Evolutionary conservation across 805 yeast genomes (phyloP), one percentile per base, ranked within the genome.

Genomic region (Candida caryicola): DNA sequence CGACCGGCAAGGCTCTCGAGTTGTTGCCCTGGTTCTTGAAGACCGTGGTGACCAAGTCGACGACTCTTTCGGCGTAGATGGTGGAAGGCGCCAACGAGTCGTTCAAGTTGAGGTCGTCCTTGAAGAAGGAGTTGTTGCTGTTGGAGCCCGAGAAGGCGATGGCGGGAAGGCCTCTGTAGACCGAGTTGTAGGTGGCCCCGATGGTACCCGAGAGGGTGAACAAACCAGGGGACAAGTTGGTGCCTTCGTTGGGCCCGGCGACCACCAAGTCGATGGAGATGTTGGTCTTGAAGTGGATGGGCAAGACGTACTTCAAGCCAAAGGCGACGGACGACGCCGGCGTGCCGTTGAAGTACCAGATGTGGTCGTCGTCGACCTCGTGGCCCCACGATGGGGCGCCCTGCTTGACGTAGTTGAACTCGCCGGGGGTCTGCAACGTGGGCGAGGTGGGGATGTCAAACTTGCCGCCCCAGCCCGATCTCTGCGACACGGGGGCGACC

Each of bases 311-410:
- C 36, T 70, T 70, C 38, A 74, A 56, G 17, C 67, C 79, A 46
- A 73, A 67, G 4, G 74, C 66, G 31, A 74, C 75, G 52, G 71
- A 71, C 10, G 76, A 65, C 31, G 78, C 75, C 41, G 81, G 81
- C 13, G 79, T 71, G 44, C 77, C 79, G 47, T 74, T 72, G 62
- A 75, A 73, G 55, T 75, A 75, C 79, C 80, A 75, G 44, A 49
- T 45, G 48, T 49, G 46, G 41, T 41, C 44, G 36, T 49, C 51
- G 28, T 33, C 34, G 8, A 18, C 57, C 45, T 76, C 80, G 42
- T 71, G 73, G 33, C 78, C 81, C 80, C 80, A 77, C 17, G 78
- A 66, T 44, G 79, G 77, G 17, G 66, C 64, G 27, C 81, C 82
- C 1, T 53, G 57, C 43, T 65, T 63, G 42, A 68, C 71, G 54